phyloP scores from a whole-genome alignment of 2,329 filamentous ascomycete species.

The Aureobasidium sp. region DNA sequence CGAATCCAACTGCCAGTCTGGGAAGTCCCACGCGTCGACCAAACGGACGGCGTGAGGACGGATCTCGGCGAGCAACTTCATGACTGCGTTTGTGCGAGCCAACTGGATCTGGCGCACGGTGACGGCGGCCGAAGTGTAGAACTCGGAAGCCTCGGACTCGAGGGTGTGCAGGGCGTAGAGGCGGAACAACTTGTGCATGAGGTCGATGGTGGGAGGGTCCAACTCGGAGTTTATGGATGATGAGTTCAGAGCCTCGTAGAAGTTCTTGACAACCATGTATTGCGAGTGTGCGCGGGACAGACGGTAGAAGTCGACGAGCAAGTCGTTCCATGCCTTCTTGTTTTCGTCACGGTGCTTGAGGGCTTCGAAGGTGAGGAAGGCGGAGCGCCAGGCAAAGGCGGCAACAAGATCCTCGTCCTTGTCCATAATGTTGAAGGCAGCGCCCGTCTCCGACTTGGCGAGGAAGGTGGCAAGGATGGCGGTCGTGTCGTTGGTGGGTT shows the following conservation, averaged over 20 bases:
- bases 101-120: slow-evolving; percentile 67
- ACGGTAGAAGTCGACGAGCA: slow-evolving; percentile 72
- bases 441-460: slow-evolving; percentile 59
- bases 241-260: slow-evolving; percentile 61
- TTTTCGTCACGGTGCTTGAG: slow-evolving; percentile 67
- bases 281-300: slow-evolving; percentile 69
- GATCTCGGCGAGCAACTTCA: slow-evolving; percentile 64
- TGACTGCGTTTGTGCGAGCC: slow-evolving; percentile 58
- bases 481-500: slow-evolving; percentile 61
- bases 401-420: slow-evolving; percentile 63
- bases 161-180: slow-evolving; percentile 60
- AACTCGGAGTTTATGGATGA: slow-evolving; percentile 46
- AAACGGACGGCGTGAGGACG: slow-evolving; percentile 65
- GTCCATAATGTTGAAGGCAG: slow-evolving; percentile 67
- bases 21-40: slow-evolving; percentile 69
- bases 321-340: slow-evolving; percentile 69
- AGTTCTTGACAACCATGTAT: slow-evolving; percentile 73
- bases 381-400: slow-evolving; percentile 68
- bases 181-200: slow-evolving; percentile 62
- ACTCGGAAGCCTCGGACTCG: slow-evolving; percentile 62
- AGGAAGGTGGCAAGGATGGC: slow-evolving; percentile 60
- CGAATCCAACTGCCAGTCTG: slow-evolving; percentile 71
- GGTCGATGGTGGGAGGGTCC: slow-evolving; percentile 48
- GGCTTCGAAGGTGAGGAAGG: slow-evolving; percentile 68
- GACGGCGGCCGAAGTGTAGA: slow-evolving; percentile 62